Base-by-base conservation (phyloP, 371 early-diverging fungal species). In the Lichtheimia ramosa region DNA sequence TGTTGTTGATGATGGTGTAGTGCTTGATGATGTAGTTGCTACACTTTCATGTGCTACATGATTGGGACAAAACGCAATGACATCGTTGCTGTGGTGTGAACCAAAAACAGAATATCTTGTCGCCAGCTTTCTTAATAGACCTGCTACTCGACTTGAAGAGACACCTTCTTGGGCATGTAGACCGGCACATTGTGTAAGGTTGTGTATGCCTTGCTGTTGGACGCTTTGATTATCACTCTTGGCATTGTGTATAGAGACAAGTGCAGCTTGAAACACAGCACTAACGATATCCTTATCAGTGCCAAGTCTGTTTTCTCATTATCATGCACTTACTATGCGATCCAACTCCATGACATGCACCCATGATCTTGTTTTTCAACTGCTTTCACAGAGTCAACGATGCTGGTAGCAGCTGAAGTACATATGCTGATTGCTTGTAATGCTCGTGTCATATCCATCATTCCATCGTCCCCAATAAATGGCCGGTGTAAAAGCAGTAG, bases 171-270 rank as follows among this genome's bases (percentile, higher is more conserved):
- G 43, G 16, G 42, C 15, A 23, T 63, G 64, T 1, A 69, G 12
- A 4, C 25, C 46, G 2, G 73, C 43, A 42, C 73, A 76, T 48
- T 64, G 57, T 1, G 54, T 39, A 14, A 76, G 42, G 28, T 70
- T 58, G 7, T 54, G 48, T 23, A 20, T 54, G 4, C 73, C 71
- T 55, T 70, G 63, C 14, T 65, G 61, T 5, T 52, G 59, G 3
- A 70, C 18, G n/a, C 40, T 49, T 4, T 51, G 51, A 18, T 73
- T 74, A 21, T 69, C 68, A 7, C 73, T 66, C 54, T 69, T 73
- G n/a, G 75, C 68, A 43, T 71, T 73, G 34, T 71, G 68, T 18
- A 78, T 54, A 58, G 75, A 75, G 14, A 78, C 65, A 41, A 78
- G 67, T 14, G 73, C 67, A 20, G 75, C 67, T 59, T 78, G 78